phyloP scores from a whole-genome alignment of 306 rosid genomes.

The Ammopiptanthus mongolicus region DNA sequence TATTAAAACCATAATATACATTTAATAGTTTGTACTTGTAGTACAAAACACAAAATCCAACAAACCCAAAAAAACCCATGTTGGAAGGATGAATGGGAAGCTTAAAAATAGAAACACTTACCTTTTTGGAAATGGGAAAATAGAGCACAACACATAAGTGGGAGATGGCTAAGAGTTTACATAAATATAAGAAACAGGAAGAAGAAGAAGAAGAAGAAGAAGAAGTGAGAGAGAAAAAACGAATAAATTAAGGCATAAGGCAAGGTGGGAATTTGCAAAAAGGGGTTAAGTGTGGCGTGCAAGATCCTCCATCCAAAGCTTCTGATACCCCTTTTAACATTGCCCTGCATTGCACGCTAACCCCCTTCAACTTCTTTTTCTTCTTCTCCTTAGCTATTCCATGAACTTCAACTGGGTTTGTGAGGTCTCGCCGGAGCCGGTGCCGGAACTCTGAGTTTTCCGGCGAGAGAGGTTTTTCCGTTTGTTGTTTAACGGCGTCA shows the following conservation, averaged over 20 bases:
- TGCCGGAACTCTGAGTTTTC: background rate
- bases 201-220: background rate
- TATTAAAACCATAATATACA: background rate
- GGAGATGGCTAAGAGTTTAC: background rate
- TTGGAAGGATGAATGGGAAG: background rate
- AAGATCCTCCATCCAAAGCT: constrained; percentile 32
- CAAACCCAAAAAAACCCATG: background rate
- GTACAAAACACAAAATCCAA: background rate
- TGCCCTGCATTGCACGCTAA: constrained; percentile 31
- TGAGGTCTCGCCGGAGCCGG: background rate
- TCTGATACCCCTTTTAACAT: background rate
- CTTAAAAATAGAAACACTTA: background rate
- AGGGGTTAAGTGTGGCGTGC: constrained; percentile 33
- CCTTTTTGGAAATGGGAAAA: background rate
- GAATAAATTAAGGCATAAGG: constrained; percentile 38
- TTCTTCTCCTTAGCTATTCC: background rate
- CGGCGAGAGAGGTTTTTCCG: background rate
- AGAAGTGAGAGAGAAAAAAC: constrained; percentile 34
- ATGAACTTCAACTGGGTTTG: background rate
- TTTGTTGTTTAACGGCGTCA: background rate
- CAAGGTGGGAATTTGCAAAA: constrained; percentile 29
- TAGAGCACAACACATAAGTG: background rate
- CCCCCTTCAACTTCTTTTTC: constrained; percentile 2
- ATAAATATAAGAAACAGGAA: background rate
- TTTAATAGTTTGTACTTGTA: too few relatives aligned